Base-by-base conservation (phyloP, 2,329 filamentous ascomycete species). In the Claviceps lovelessii region DNA sequence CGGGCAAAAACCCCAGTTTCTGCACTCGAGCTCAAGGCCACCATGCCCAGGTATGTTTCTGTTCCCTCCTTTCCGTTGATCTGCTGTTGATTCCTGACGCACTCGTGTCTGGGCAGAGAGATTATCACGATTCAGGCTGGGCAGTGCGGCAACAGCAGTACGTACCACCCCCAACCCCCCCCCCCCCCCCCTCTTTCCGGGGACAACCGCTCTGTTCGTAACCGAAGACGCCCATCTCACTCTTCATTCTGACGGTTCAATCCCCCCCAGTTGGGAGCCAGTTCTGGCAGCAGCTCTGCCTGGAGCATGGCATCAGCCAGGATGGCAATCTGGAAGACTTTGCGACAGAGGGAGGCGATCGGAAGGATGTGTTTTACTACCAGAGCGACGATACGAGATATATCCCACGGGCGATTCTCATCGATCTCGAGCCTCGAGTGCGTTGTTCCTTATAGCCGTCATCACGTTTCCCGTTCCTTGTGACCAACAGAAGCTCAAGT, bases 341-440 rank as follows among this genome's bases (percentile, higher is more conserved):
- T 74, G 93, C 93, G 66, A 96, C 90, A 51, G 93, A 97, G 71
- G 93, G 93, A 66, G 90, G 91, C 61, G 93, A 98, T 73, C 85
- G 93, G 63, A 98, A 98, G 70, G 93, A 98, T 72, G 93, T 98
- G 58, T 97, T 97, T 74, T 97, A 95, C 79, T 98, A 97, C 75
- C 91, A 94, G 78, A 97, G 90, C 67, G 93, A 98, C 76, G 93
- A 98, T 68, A 98, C 93, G 56, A 82, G 93, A 73, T 98, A 98
- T 72, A 97, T 98, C 61, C 93, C 93, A 11, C 83, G 93, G 67
- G 91, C 93, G 50, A 97, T 98, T 63, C 76, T 98, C 52, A 86
- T 98, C 59, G 93, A 98, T 68, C 76, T 98, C 44, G 93, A 98
- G 71, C 93, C 93, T 29, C 81, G 93, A 60, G 90, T 88, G 74